Evolutionary conservation across 2,329 filamentous ascomycete species (phyloP).

Genomic region (Blastomyces gilchristii): DNA sequence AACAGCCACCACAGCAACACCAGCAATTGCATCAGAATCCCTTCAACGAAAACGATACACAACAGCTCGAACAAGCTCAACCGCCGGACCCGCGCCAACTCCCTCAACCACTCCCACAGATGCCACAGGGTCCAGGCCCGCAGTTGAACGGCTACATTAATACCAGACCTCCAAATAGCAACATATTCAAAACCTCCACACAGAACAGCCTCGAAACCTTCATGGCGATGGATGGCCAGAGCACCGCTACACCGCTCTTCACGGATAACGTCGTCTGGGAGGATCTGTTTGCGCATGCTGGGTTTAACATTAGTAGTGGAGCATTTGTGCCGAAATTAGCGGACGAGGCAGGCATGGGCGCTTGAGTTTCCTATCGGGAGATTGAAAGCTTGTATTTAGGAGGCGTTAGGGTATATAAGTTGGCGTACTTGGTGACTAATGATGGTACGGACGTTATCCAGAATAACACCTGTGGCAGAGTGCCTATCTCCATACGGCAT

Average conservation of each 20-base stretch:
- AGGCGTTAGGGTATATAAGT: background rate
- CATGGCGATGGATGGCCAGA: background rate
- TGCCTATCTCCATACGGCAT: background rate
- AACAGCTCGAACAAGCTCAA: background rate
- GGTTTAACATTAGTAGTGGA: conserved; percentile 19
- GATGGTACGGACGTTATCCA: background rate
- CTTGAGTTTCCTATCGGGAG: background rate
- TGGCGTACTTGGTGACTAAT: background rate
- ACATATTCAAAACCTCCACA: background rate
- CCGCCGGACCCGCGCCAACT: background rate
- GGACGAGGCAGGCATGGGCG: background rate
- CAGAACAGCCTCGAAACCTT: conserved; percentile 2
- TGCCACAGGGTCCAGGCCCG: background rate
- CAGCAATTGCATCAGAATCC: background rate
- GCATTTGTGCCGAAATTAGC: conserved; percentile 17
- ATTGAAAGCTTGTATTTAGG: background rate
- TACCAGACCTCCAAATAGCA: background rate
- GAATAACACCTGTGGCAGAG: background rate
- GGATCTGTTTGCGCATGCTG: conserved; percentile 17
- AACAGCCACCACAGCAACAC: background rate
- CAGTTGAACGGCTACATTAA: background rate
- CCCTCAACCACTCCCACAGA: background rate
- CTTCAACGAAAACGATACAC: background rate
- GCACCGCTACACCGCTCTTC: conserved; percentile 13
- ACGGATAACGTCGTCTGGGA: conserved; percentile 17